Evolutionary conservation across 768 basidiomycete species (phyloP).

Genomic region (Tylopilus subfusipes): DNA sequence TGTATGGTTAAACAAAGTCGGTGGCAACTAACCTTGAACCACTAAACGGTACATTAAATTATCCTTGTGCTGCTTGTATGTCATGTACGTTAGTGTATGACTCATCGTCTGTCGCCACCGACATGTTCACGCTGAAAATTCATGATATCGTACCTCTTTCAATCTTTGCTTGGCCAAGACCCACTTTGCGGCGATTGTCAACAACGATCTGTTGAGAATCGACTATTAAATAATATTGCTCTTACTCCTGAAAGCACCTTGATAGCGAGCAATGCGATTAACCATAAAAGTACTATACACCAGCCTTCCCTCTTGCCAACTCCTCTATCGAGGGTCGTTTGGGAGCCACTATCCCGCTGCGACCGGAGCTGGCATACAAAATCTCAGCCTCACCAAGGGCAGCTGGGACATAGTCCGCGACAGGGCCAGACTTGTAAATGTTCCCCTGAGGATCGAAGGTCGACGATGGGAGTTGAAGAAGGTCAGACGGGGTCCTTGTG

Average conservation of each 20-base stretch:
- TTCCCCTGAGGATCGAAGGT: conserved; percentile 64
- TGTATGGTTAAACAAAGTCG: neutral
- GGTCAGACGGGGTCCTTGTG: conserved; percentile 67
- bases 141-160: neutral
- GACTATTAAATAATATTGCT: neutral
- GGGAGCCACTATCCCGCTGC: conserved; percentile 39
- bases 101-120: neutral
- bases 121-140: neutral
- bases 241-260: conserved; percentile 1
- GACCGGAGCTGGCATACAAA: conserved; percentile 65
- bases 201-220: neutral
- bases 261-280: conserved; percentile 27
- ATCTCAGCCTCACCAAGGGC: conserved; percentile 61
- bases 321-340: conserved; percentile 29
- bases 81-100: neutral
- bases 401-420: conserved; percentile 50
- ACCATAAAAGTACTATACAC: conserved; percentile 27
- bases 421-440: conserved; percentile 47
- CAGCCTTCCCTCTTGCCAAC: conserved; percentile 15
- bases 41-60: neutral
- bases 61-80: neutral
- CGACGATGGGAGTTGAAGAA: conserved; percentile 66
- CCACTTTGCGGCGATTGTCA: neutral
- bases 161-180: neutral
- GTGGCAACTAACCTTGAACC: too few species aligned